A percentile compares a stretch with the other conserved stretches of the same genome.
Evolutionary conservation across 2,329 filamentous ascomycete genomes (phyloP).

Genomic region (Alternaria conjuncta): DNA sequence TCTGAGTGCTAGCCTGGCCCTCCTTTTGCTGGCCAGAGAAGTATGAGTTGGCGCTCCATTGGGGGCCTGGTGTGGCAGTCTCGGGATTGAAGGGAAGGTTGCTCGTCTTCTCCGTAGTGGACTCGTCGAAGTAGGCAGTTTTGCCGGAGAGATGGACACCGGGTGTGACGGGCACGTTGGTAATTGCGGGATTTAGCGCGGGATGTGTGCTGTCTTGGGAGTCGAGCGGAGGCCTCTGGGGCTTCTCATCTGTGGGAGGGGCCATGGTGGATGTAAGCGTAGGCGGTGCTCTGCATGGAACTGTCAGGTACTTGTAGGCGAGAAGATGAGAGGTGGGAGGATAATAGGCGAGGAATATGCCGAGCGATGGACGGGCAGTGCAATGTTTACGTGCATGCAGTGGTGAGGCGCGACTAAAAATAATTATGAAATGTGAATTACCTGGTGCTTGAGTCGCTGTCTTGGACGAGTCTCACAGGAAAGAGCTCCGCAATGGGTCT

Average conservation of each 20-base stretch:
- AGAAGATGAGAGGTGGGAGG: slow-evolving; percentile 7
- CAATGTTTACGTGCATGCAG: background rate
- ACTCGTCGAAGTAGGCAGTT: slow-evolving; percentile 47
- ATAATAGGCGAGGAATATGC: background rate
- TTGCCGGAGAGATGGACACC: slow-evolving; percentile 46
- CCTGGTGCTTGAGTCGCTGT: slow-evolving; percentile 4
- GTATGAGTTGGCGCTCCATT: slow-evolving; percentile 48
- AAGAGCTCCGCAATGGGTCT: slow-evolving; percentile 9
- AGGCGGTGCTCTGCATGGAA: slow-evolving; percentile 31
- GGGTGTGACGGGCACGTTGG: slow-evolving; percentile 52
- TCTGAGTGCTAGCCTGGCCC: slow-evolving; percentile 39
- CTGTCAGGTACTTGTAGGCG: slow-evolving; percentile 18
- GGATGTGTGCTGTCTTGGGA: slow-evolving; percentile 44
- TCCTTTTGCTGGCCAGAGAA: slow-evolving; percentile 34
- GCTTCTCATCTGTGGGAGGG: slow-evolving; percentile 28
- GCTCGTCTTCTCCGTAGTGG: slow-evolving; percentile 19
- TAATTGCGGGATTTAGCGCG: slow-evolving; percentile 49
- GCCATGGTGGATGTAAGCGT: slow-evolving; percentile 30
- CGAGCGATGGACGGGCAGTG: slow-evolving; percentile 8
- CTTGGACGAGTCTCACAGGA: slow-evolving; percentile 11
- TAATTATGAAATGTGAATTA: slow-evolving; percentile 9
- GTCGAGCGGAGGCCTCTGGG: slow-evolving; percentile 29
- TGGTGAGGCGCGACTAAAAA: background rate
- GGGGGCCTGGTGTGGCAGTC: slow-evolving; percentile 39
- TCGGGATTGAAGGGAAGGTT: slow-evolving; percentile 40